Evolutionary conservation across 805 yeast genomes (phyloP).

Genomic region (Jamesozyma piceae): DNA sequence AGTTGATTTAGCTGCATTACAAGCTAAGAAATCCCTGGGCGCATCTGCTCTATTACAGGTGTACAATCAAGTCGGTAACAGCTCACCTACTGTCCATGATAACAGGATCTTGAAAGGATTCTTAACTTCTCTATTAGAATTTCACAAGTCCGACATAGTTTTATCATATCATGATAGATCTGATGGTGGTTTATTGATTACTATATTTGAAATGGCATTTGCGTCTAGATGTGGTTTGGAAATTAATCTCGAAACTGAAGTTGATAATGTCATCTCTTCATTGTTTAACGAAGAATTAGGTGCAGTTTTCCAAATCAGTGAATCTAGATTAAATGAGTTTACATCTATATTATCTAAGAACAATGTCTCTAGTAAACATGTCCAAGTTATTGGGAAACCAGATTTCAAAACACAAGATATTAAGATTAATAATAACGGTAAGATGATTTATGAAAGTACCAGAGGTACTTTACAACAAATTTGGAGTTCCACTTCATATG

Average conservation of each 20-base stretch:
- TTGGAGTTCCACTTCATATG: constrained; percentile 85
- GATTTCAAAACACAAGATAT: constrained; percentile 43
- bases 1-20: constrained; percentile 64
- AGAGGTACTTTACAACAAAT: constrained; percentile 68
- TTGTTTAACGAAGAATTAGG: constrained; percentile 92
- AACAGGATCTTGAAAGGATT: constrained; percentile 54
- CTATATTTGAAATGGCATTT: constrained; percentile 91
- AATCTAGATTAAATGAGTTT: constrained; percentile 46
- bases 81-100: constrained; percentile 75
- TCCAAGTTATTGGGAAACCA: constrained; percentile 65
- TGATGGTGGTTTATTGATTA: constrained; percentile 88
- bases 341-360: constrained; percentile 42
- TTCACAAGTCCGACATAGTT: constrained; percentile 58
- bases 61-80: constrained; percentile 75
- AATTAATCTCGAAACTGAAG: constrained; percentile 35
- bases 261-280: constrained; percentile 40
- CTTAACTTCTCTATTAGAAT: constrained; percentile 55
- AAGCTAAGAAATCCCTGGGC: constrained; percentile 54
- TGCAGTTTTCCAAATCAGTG: constrained; percentile 81
- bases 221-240: constrained; percentile 84
- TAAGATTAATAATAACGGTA: constrained; percentile 30
- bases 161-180: constrained; percentile 91
- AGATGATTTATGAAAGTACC: constrained; percentile 38
- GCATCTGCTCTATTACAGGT: constrained; percentile 95
- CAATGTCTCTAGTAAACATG: constrained; percentile 46